Evolutionary conservation across 192 early-diverging fungal species (phyloP).

Genomic region (Rhizoclosmatium globosum): DNA sequence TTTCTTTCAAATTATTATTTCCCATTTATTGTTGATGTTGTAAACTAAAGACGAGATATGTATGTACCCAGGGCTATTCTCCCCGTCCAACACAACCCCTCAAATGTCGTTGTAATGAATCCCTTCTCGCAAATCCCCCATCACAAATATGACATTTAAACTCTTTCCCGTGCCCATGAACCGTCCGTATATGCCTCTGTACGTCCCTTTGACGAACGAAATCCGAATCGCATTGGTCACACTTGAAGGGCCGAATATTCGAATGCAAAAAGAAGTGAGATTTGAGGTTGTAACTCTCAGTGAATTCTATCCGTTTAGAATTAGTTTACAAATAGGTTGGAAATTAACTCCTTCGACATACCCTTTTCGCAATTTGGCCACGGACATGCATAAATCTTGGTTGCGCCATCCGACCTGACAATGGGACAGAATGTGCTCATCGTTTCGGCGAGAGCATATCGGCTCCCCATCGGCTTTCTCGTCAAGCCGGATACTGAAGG

Average conservation of each 20-base stretch:
- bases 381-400: background rate
- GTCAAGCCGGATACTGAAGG: background rate
- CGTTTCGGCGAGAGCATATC: background rate
- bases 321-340: background rate
- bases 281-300: background rate
- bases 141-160: background rate
- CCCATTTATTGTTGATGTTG: no score
- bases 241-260: conserved; percentile 13
- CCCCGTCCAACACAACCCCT: background rate
- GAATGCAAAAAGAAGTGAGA: conserved; percentile 2
- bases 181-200: background rate
- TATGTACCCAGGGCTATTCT: no score
- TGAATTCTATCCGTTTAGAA: background rate
- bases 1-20: no score
- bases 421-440: background rate
- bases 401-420: background rate
- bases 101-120: background rate
- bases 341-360: background rate
- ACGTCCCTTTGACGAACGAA: background rate
- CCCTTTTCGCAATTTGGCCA: background rate
- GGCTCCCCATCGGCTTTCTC: background rate
- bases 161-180: background rate
- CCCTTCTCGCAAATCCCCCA: background rate
- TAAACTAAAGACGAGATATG: no score
- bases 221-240: background rate